These are phyloP conservation scores for Simmondsia chinensis DNA, from an alignment of 148 eudicot genomes.

Conservation along the genomic window DNA sequence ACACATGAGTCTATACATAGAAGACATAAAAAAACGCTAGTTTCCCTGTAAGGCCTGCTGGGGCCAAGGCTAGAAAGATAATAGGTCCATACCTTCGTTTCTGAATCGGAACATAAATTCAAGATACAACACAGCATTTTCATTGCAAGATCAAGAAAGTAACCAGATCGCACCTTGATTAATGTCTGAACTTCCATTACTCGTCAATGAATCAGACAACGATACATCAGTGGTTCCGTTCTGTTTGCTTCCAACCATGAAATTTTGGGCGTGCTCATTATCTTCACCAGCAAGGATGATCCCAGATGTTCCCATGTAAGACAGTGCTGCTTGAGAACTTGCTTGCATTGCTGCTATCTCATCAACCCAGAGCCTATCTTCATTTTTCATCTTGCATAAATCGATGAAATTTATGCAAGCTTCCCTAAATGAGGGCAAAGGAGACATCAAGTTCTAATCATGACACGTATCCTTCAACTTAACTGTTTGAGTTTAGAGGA, in stretches of 20 bases:
- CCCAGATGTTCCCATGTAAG: slow-evolving; percentile 57
- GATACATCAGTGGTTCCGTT: slow-evolving; percentile 30
- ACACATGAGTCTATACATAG: too few relatives aligned
- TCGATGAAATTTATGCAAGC: slow-evolving; percentile 72
- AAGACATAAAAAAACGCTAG: too few relatives aligned
- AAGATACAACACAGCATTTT: too few relatives aligned
- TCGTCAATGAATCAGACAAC: slow-evolving; percentile 33
- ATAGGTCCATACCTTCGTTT: too few relatives aligned
- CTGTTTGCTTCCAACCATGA: slow-evolving; percentile 23
- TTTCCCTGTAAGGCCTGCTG: too few relatives aligned
- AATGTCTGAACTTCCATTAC: slow-evolving; percentile 42
- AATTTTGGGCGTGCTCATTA: slow-evolving; percentile 25
- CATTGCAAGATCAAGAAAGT: too few relatives aligned
- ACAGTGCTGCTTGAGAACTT: slow-evolving; percentile 34
- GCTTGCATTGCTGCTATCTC: slow-evolving; percentile 90
- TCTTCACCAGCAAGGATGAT: slow-evolving; percentile 49
- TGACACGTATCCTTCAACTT: not conserved
- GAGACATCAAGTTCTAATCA: slow-evolving; percentile 2
- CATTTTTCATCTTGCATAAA: slow-evolving; percentile 61
- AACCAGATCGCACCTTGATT: slow-evolving; percentile 27
- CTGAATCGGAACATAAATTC: too few relatives aligned
- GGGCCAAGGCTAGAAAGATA: too few relatives aligned
- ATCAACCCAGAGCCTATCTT: slow-evolving; percentile 72
- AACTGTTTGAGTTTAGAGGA: too few relatives aligned
- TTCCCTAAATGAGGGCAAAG: slow-evolving; percentile 36